phyloP scores from a whole-genome alignment of 345 rosid genomes.

The Gossypium arboreum region DNA sequence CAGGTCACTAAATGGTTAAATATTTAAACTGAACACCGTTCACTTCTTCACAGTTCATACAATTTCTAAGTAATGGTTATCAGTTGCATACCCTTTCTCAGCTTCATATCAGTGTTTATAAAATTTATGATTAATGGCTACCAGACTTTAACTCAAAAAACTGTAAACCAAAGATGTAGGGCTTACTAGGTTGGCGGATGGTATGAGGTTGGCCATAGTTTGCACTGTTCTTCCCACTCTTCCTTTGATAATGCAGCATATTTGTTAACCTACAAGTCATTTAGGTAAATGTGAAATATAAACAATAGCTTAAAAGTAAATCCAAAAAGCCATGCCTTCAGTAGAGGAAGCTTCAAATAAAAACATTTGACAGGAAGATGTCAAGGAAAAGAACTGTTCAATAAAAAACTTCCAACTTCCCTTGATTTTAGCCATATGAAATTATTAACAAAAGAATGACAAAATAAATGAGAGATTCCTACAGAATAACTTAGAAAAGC shows the following conservation, averaged over 20 bases:
- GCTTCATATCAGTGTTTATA: constrained; percentile 1
- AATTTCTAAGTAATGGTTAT: not conserved
- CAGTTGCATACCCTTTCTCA: not conserved
- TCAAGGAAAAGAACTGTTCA: not conserved
- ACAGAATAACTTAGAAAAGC: not conserved
- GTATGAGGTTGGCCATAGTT: constrained; percentile 88
- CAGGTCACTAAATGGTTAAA: not conserved
- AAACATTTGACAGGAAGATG: not conserved
- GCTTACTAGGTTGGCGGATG: constrained; percentile 91
- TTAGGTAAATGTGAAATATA: constrained; percentile 6
- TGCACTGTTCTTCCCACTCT: constrained; percentile 90
- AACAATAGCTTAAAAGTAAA: not conserved
- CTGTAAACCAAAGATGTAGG: constrained; percentile 17
- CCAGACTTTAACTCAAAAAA: not conserved
- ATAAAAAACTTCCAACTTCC: not conserved
- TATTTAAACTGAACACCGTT: not conserved
- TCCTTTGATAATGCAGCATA: constrained; percentile 71
- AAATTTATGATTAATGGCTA: not conserved
- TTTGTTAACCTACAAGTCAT: constrained; percentile 51
- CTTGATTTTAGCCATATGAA: not conserved
- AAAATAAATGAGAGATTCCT: not conserved
- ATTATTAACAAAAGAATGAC: not conserved
- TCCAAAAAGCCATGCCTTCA: not conserved
- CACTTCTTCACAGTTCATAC: not conserved
- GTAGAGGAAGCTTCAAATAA: not conserved